Conservation (phyloP, 371 early-diverging fungal species). For the Rhizopus sp. region DNA sequence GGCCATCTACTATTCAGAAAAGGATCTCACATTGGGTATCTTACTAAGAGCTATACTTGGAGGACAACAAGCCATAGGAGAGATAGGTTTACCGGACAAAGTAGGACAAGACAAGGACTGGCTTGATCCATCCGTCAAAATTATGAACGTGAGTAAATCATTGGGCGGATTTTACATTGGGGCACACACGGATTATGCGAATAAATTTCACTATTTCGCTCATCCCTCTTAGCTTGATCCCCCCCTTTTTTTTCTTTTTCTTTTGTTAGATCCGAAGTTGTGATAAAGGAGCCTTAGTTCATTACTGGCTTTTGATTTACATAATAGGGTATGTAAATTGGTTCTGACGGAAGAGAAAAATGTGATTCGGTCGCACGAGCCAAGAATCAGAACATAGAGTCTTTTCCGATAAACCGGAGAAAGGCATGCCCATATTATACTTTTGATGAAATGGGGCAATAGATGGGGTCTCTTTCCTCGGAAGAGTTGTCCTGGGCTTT, state of each 20-base stretch:
- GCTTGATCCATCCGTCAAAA: constrained; percentile 32
- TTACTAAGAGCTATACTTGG: constrained; percentile 36
- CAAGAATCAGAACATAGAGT: too few species aligned
- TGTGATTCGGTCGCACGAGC: too few species aligned
- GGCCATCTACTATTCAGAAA: constrained; percentile 42
- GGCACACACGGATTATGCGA: constrained; percentile 49
- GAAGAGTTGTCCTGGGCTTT: too few species aligned
- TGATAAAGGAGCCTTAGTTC: too few species aligned
- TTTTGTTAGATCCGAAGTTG: background rate
- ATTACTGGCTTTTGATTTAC: too few species aligned
- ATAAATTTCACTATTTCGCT: constrained; percentile 48
- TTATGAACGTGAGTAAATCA: constrained; percentile 37
- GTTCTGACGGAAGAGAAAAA: too few species aligned
- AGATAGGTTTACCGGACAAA: constrained; percentile 34
- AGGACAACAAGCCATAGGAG: constrained; percentile 47
- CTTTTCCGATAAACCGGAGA: too few species aligned
- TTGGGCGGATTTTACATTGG: constrained; percentile 47
- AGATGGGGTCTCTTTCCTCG: too few species aligned
- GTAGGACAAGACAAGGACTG: constrained; percentile 17
- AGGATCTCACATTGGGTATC: constrained; percentile 48
- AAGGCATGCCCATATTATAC: too few species aligned
- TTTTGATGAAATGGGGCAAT: too few species aligned
- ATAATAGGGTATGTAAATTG: too few species aligned
- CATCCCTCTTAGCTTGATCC: constrained; percentile 9
- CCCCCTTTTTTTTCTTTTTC: background rate